Conservation (phyloP, 768 basidiomycete genomes). For the Macrolepiota albuminosa region DNA sequence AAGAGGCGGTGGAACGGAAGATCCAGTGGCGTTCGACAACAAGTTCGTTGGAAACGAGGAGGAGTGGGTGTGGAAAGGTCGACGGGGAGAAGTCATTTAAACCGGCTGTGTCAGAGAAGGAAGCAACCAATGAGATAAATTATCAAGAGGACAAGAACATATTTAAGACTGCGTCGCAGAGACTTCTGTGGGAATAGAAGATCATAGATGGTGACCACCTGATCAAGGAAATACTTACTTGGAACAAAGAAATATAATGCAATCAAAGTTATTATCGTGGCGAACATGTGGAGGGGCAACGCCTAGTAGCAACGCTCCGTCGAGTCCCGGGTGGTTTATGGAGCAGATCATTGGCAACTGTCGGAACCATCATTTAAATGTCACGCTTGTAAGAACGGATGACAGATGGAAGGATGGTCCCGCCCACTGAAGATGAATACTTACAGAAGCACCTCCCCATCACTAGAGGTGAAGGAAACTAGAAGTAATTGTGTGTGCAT, state of each 20-base stretch:
- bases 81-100: background rate
- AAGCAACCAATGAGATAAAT: background rate
- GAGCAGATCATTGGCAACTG: background rate
- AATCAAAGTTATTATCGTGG: background rate
- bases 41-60: constrained; percentile 4
- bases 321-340: background rate
- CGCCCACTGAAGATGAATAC: background rate
- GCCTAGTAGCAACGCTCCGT: background rate
- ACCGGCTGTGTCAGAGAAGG: no score
- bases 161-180: background rate
- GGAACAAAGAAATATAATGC: background rate
- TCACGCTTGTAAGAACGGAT: background rate
- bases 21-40: background rate
- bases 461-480: background rate
- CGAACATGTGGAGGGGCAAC: background rate
- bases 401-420: background rate
- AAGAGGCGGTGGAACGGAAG: background rate
- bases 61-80: background rate
- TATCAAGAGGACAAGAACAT: background rate
- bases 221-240: background rate
- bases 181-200: background rate
- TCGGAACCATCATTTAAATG: background rate
- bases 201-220: background rate
- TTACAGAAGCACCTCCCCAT: background rate
- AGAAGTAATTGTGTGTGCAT: background rate